Conservation (phyloP, 73 alveolate genomes). For the Symbiodinium natans region DNA sequence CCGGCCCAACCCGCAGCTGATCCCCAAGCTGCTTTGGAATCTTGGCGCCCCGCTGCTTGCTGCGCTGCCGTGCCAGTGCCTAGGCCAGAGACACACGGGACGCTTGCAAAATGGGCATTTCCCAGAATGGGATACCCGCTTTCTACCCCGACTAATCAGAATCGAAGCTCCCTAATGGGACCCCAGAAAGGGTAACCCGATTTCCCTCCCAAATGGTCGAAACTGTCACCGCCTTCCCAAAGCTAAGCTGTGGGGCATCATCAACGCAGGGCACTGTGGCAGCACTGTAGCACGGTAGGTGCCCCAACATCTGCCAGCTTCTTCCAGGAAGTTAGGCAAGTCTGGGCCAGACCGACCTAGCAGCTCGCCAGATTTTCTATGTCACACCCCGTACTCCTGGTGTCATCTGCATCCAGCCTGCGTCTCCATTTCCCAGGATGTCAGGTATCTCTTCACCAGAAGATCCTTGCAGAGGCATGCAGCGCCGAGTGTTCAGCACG, state of each 20-base stretch:
- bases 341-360: not conserved
- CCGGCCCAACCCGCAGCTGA: no score
- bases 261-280: not conserved
- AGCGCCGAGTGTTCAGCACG: no score
- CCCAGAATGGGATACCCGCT: not conserved
- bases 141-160: no score
- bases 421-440: conserved; percentile 63
- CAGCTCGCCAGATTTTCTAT: not conserved
- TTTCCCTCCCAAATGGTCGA: no score
- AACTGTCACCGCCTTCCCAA: no score
- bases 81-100: not conserved
- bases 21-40: no score
- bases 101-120: not conserved
- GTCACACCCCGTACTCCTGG: not conserved
- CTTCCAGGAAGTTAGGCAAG: conserved; percentile 41
- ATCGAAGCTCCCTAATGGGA: no score
- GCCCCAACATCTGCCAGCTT: conserved; percentile 25
- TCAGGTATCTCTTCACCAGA: conserved; percentile 28
- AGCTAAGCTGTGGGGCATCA: no score
- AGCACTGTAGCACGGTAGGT: not conserved
- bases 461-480: no score
- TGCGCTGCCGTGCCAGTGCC: conserved; percentile 1
- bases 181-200: no score
- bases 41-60: not conserved
- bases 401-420: not conserved